Evolutionary conservation across 2,329 filamentous ascomycete species (phyloP).

Genomic region (Coleophoma crateriformis): DNA sequence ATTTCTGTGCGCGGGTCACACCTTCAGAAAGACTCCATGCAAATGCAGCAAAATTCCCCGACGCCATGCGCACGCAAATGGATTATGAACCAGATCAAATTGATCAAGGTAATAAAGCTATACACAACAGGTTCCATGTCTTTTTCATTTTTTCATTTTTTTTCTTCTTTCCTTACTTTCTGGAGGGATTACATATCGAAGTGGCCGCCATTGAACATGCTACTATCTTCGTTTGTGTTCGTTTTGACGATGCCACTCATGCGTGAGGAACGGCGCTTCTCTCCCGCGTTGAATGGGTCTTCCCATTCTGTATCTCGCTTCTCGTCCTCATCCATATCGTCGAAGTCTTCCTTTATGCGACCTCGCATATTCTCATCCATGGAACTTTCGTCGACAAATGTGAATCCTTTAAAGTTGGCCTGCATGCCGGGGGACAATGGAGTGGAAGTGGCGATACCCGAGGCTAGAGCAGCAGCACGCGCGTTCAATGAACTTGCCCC

Average conservation of each 20-base stretch:
- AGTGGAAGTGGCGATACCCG: conserved; percentile 82
- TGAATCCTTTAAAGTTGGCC: conserved; percentile 97
- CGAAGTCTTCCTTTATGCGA: conserved; percentile 43
- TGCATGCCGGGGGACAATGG: conserved; percentile 93
- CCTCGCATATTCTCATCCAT: conserved; percentile 78
- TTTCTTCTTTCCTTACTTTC: too few relatives aligned
- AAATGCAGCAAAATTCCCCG: conserved; percentile 21
- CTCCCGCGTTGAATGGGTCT: conserved; percentile 35
- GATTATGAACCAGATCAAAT: not conserved
- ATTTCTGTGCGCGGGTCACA: not conserved
- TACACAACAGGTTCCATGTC: not conserved
- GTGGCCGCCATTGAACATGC: conserved; percentile 54
- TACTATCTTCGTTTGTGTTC: conserved; percentile 49
- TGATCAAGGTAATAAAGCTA: not conserved
- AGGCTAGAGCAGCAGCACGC: conserved; percentile 78
- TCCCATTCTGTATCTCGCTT: conserved; percentile 36
- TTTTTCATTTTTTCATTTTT: too few relatives aligned
- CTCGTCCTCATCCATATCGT: conserved; percentile 57
- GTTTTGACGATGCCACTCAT: conserved; percentile 61
- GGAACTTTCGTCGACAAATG: conserved; percentile 95
- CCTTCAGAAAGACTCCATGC: conserved; percentile 12
- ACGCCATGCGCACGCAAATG: conserved; percentile 15
- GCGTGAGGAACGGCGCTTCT: conserved; percentile 41
- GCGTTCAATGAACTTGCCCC: conserved; percentile 86
- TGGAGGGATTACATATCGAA: conserved; percentile 51